Base-by-base conservation (phyloP, 495 filamentous ascomycete species). In the Hyaloscypha variabilis region DNA sequence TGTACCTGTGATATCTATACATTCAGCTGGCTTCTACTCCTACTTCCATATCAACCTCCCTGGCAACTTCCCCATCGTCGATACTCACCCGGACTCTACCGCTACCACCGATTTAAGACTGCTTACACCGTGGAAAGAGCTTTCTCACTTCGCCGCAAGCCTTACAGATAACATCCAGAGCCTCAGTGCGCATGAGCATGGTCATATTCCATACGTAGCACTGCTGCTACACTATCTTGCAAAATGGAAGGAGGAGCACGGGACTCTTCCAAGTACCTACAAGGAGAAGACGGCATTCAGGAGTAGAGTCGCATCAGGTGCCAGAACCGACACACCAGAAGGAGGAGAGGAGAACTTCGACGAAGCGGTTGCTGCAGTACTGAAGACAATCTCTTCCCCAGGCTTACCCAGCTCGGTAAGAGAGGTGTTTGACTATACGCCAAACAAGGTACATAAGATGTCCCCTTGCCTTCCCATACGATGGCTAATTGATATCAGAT, bases 331-430 rank as follows among this genome's bases (percentile, higher is more conserved):
- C 69, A 94, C 87, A 68, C 75, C 93, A 31, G 94, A 97, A 78
- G 94, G 92, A 36, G 91, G 90, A 66, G 95, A 98, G 74, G 95
- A 99, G 80, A 99, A 99, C 74, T 99, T 90, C 74, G 93, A 97
- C 46, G 95, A 99, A 77, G 95, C 95, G 19, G 87, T 86, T 26
- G 88, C 85, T 13, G 94, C 94, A 4, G 93, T 98, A 2, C 75
- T 97, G 63, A 97, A 96, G 77, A 89, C 88, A 13, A 78, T 98
- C 25, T 85, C 87, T 36, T 80, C 82, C 30, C 86, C 88, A 52
- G 85, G 82, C 61, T 76, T 95, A 57, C 85, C 87, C 63, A 87
- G 84, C 54, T 82, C 86, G 11, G 82, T 94, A 42, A 86, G 84
- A 58, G 90, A 93, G 63, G 88, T 99, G 19, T 92, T 99, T 71